Conservation (phyloP, 148 eudicot genomes). For the Selenicereus undatus region DNA sequence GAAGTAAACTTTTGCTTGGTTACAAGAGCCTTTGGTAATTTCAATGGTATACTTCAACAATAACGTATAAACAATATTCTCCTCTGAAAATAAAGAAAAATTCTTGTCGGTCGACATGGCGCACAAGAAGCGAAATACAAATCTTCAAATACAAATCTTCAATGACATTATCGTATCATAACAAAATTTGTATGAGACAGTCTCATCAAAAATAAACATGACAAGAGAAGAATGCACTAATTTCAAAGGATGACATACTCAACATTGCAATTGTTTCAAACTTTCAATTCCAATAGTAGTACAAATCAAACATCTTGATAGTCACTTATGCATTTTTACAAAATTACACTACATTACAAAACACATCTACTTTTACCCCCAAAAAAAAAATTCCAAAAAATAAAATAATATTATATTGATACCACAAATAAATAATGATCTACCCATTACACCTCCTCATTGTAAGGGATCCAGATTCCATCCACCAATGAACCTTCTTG, state of each 20-base stretch:
- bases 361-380: background rate
- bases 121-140: no score
- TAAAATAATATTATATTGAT: background rate
- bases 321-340: conserved; percentile 8
- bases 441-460: conserved; percentile 10
- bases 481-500: background rate
- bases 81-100: no score
- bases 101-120: no score
- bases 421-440: background rate
- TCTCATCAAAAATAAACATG: no score
- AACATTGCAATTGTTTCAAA: conserved; percentile 1
- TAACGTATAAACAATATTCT: no score
- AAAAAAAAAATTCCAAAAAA: background rate
- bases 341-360: conserved; percentile 24
- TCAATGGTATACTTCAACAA: no score
- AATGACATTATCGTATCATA: no score
- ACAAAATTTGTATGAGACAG: no score
- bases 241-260: background rate
- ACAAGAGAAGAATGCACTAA: background rate
- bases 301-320: conserved; percentile 3
- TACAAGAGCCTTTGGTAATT: no score
- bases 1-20: no score
- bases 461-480: background rate
- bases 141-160: no score
- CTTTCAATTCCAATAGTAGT: background rate